Evolutionary conservation across 176 grass and related monocot species (phyloP).

Genomic region (Puccinellia tenuiflora): DNA sequence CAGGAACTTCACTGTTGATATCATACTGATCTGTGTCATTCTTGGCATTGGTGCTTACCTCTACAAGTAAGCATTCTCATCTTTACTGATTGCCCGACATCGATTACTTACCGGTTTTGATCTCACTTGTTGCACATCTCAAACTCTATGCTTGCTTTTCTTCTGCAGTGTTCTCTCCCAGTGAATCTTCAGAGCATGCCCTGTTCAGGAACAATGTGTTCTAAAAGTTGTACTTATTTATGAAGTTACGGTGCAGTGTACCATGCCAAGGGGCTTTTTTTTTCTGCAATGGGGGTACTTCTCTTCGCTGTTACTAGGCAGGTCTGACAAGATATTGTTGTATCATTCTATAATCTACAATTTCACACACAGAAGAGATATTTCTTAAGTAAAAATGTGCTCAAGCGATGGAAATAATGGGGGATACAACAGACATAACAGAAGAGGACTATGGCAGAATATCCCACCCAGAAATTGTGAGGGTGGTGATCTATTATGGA

Average conservation of each 20-base stretch:
- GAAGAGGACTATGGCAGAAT: neutral
- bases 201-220: neutral
- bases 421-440: neutral
- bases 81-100: neutral
- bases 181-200: neutral
- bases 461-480: neutral
- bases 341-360: neutral
- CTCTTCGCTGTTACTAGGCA: neutral
- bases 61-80: constrained; percentile 52
- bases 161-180: constrained; percentile 31
- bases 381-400: neutral
- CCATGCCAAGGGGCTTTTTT: neutral
- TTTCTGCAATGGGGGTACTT: neutral
- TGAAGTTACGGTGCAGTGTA: neutral
- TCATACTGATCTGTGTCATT: constrained; percentile 80
- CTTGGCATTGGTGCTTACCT: constrained; percentile 82
- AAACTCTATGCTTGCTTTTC: neutral
- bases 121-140: neutral
- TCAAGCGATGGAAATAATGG: neutral
- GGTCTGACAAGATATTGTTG: neutral
- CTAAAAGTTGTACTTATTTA: neutral
- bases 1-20: constrained; percentile 75
- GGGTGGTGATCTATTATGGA: neutral
- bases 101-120: neutral
- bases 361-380: neutral